Evolutionary conservation across 2,329 filamentous ascomycete genomes (phyloP), one percentile per base, ranked within the genome.

Genomic region (Beauveria rudraprayagi): DNA sequence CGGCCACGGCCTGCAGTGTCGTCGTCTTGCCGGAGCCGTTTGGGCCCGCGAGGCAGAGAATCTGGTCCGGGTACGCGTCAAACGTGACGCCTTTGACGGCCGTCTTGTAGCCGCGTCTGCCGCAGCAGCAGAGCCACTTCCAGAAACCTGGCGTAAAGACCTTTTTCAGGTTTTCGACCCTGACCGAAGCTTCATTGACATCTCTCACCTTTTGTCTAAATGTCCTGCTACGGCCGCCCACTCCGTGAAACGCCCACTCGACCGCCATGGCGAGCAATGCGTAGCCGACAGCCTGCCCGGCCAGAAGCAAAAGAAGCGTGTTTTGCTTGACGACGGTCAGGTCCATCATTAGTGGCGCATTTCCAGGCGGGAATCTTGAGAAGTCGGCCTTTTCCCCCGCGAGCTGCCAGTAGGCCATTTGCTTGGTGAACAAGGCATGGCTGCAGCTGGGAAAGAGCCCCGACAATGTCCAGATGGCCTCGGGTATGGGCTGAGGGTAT

Each of bases 11-110:
- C 60, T 90, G 84, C 7, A 90, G 75, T 0, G 86, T 88, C 0
- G 88, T 90, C 1, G 83, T 87, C 68, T 91, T 90, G 14, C 88
- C 88, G 52, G 81, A 85, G 5, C 87, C 87, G 67, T 90, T 90
- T 1, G 86, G 85, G 14, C 87, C 88, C 0, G 90, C 77, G 0
- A 91, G 75, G 5, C 87, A 82, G 74, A 89, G 77, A 61, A 90
- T 83, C 65, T 89, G 79, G 19, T 85, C 79, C 68, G 81, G 76
- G 46, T 81, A 77, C 7, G 84, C 83, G 17, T 81, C 74, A 19
- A 90, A 76, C 61, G 77, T 81, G 48, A 91, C 73, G 34, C 83
- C 74, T 62, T 88, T 76, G 3, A 90, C 85, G 0, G 87, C 87
- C 8, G 66, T 64, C n/a, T 69, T 66, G 9, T 78, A 79, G 7